Base-by-base conservation (phyloP, 208 protist species). In the Acanthamoeba lenticulata region DNA sequence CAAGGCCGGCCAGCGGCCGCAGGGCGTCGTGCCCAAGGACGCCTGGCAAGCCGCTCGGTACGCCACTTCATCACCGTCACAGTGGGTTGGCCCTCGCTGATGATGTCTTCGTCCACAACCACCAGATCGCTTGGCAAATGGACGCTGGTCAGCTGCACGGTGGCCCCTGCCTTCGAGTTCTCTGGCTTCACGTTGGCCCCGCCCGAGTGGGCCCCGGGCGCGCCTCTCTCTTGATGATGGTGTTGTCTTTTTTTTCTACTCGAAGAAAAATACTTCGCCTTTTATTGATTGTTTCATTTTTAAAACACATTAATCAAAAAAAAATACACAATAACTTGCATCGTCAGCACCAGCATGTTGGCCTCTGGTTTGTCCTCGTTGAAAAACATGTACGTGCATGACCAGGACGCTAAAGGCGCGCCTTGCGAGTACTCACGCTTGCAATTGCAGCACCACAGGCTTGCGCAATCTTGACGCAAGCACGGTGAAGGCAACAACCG, bases 71-170 rank as follows among this genome's bases (percentile, higher is more conserved):
- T n/a, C 34, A 24, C 4, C 36, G 42, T 11, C 21, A 34, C 67
- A 11, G 24, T 2, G 42, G 4, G n/a, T 21, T 42, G 15, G 62
- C 6, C 62, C 15, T 19, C 6, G 2, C 62, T 72, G 32, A 1
- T 38, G n/a, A 29, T 36, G 6, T 21, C 2, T 52, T 52, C 47
- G 15, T 5, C 47, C 47, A 5, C 15, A 19, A 19, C 27, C 27
- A 65, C 29, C 74, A 85, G 74, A 5, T 1, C 49, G 2, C 38
- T 91, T 19, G 57, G 85, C 34, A 72, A 72, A 27, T 91, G 85
- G 85, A 91, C 85, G n/a, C 42, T 91, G 38, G 85, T 91, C 6
- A 91, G 85, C 85, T 91, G 85, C 32, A 91, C 42, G 1, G 85
- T 91, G 32, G 85, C 85, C 2, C 85, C 85, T 1, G 85, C 55